These are phyloP conservation scores for Albophoma yamanashiensis DNA, from an alignment of 2,329 filamentous ascomycete genomes.

Conservation along the genomic window DNA sequence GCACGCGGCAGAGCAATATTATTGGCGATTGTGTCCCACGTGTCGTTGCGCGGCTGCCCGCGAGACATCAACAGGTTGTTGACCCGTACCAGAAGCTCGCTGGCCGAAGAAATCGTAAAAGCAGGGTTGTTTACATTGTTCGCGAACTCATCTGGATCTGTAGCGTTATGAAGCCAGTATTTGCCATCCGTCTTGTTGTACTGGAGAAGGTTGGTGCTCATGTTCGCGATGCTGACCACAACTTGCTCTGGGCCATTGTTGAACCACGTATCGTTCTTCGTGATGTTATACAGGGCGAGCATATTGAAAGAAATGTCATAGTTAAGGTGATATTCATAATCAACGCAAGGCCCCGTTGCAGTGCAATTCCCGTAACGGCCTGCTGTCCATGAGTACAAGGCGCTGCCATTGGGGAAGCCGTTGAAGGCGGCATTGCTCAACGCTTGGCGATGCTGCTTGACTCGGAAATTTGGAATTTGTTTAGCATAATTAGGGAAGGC, in stretches of 20 bases:
- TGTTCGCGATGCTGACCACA: background rate
- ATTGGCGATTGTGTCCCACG: constrained; percentile 10
- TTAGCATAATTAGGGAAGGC: constrained; percentile 14
- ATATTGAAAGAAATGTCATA: constrained; percentile 62
- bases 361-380: constrained; percentile 56
- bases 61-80: constrained; percentile 48
- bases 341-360: constrained; percentile 49
- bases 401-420: constrained; percentile 38
- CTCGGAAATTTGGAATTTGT: constrained; percentile 15
- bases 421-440: constrained; percentile 38
- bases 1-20: constrained; percentile 8
- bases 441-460: constrained; percentile 34
- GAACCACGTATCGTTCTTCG: background rate
- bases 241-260: background rate
- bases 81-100: constrained; percentile 41
- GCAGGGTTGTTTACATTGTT: constrained; percentile 58
- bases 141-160: constrained; percentile 64
- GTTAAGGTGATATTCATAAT: constrained; percentile 62
- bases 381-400: constrained; percentile 56
- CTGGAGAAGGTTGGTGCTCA: background rate
- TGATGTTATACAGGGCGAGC: constrained; percentile 2
- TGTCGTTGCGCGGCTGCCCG: constrained; percentile 41
- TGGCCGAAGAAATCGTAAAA: constrained; percentile 54
- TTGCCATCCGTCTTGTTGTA: background rate
- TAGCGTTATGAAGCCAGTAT: constrained; percentile 17